Conservation (phyloP, 2,329 filamentous ascomycete species). For the Colletotrichum filicis region DNA sequence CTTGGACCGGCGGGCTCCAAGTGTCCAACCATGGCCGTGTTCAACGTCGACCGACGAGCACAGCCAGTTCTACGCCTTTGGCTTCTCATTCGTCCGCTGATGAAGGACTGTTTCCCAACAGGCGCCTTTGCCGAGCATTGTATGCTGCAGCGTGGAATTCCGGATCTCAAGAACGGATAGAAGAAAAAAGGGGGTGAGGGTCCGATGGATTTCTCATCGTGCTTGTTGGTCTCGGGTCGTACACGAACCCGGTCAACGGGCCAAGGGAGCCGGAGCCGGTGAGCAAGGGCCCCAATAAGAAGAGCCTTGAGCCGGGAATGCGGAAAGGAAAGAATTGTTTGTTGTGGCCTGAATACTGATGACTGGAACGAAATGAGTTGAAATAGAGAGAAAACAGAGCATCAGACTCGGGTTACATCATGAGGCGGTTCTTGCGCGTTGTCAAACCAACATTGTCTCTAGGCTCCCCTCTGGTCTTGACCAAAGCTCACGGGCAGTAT, state of each 20-base stretch:
- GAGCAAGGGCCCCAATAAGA: not conserved
- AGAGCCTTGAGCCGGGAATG: not conserved
- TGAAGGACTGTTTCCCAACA: not conserved
- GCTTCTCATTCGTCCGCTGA: not conserved
- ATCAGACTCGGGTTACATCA: not conserved
- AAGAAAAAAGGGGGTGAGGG: not conserved
- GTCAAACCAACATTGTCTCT: conserved; percentile 9
- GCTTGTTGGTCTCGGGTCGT: conserved; percentile 24
- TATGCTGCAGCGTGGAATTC: conserved; percentile 10
- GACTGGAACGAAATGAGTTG: not conserved
- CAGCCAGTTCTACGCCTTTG: not conserved
- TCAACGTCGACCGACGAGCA: not conserved
- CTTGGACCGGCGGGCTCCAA: not conserved
- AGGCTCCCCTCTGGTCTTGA: not conserved
- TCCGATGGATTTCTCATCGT: not conserved
- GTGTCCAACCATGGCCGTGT: not conserved
- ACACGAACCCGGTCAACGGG: conserved; percentile 24
- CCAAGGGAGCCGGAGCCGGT: conserved; percentile 25
- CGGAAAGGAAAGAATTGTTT: not conserved
- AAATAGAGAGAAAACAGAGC: not conserved
- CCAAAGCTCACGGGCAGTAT: not conserved
- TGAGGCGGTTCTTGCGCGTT: conserved; percentile 11
- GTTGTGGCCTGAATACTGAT: not conserved
- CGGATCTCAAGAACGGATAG: not conserved
- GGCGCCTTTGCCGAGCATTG: not conserved